These are phyloP conservation scores for Verbena officinalis DNA, from an alignment of 257 asterid genomes.

Conservation along the genomic window DNA sequence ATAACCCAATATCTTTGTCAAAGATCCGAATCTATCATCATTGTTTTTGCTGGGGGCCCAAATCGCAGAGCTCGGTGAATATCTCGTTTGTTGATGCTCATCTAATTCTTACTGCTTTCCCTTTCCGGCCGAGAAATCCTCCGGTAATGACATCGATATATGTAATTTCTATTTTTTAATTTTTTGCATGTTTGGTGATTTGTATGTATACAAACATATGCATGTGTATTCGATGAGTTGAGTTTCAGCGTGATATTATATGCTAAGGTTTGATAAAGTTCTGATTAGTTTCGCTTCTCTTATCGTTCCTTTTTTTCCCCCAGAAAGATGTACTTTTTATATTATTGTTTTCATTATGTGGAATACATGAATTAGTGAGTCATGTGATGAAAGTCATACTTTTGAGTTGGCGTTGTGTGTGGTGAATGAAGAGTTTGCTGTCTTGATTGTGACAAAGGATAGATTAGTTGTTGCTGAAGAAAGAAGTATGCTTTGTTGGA, in stretches of 20 bases:
- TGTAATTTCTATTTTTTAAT: background rate
- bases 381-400: constrained; percentile 1
- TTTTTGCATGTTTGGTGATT: constrained; percentile 13
- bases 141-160: constrained; percentile 19
- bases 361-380: background rate
- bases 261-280: constrained; percentile 3
- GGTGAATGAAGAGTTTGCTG: constrained; percentile 9
- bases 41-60: constrained; percentile 12
- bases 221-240: constrained; percentile 24
- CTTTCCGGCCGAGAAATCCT: constrained; percentile 22
- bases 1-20: constrained; percentile 21
- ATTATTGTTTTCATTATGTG: background rate
- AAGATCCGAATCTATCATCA: constrained; percentile 23
- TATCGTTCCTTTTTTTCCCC: background rate
- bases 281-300: no score
- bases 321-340: background rate
- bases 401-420: constrained; percentile 16
- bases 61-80: constrained; percentile 21
- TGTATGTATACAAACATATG: background rate
- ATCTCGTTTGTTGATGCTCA: constrained; percentile 41
- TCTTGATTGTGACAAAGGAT: constrained; percentile 12
- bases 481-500: constrained; percentile 6
- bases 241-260: constrained; percentile 8
- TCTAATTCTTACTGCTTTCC: constrained; percentile 25
- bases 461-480: constrained; percentile 30